Base-by-base conservation (phyloP, 2,329 filamentous ascomycete genomes). In the Myriosclerotinia curreyana region DNA sequence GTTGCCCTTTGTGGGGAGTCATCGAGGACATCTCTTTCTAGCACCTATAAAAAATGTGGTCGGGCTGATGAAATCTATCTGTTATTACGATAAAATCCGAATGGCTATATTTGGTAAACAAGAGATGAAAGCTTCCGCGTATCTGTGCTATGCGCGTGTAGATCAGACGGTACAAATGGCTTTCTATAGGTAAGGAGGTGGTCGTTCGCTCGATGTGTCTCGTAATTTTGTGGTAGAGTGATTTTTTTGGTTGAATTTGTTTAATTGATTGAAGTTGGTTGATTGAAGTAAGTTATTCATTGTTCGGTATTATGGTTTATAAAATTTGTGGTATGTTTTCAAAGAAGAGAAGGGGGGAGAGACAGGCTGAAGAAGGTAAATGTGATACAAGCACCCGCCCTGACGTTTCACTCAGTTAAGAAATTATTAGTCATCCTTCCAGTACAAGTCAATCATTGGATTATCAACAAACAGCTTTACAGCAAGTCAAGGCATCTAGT, bases 1-100 rank as follows among this genome's bases (percentile, higher is more conserved):
- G 71, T 62, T 74, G 70, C 58, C 72, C 69, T 65, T 69, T 78
- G 65, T 77, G 74, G 70, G 76, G 75, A 64, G 74, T 71, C 72
- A 76, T 76, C 55, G 78, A 74, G 72, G 80, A 79, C 80, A 82
- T 82, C 62, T 74, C 74, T 71, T 76, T 77, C 77, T 68, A 67
- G 71, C 31, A 68, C 80, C 79, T 77, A 79, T 77, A 80, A 80
- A 80, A 81, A 81, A 80, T 73, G 75, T 67, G 69, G 70, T 68
- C 67, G 68, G 68, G 34, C n/a, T 25, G 58, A 17, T 28, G 46
- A 51, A 20, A 20, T 22, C n/a, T 58, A 6, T 48, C 11, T 36
- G 20, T 48, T 38, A 11, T 22, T 36, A 25, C 14, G 22, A 20
- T 38, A 20, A 34, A 17, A n/a, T 46, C 3, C 8, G 17, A 44